Conservation (phyloP, 2,329 filamentous ascomycete genomes). For the Erysiphe pulchra region DNA sequence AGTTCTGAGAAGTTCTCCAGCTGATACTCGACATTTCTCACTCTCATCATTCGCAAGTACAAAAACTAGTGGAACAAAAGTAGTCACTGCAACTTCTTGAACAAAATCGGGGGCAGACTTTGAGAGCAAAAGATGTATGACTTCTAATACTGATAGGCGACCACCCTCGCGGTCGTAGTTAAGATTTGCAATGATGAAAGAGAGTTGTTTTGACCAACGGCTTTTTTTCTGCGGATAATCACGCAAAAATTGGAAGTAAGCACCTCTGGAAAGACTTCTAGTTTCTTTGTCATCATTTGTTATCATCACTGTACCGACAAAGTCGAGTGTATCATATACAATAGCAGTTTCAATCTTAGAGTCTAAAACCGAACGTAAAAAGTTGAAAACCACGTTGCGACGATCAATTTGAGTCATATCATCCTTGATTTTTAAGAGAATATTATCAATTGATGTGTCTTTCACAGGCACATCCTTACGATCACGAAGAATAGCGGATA, state of each 20-base stretch:
- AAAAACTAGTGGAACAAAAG: slow-evolving; percentile 69
- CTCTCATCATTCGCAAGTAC: slow-evolving; percentile 75
- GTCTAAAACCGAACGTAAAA: slow-evolving; percentile 65
- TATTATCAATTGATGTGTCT: slow-evolving; percentile 56
- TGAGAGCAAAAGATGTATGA: slow-evolving; percentile 59
- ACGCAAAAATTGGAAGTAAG: slow-evolving; percentile 81
- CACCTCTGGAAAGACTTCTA: slow-evolving; percentile 62
- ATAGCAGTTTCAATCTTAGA: slow-evolving; percentile 64
- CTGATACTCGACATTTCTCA: slow-evolving; percentile 59
- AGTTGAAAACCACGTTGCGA: slow-evolving; percentile 84
- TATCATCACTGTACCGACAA: slow-evolving; percentile 78
- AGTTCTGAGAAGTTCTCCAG: slow-evolving; percentile 53
- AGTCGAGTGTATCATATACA: slow-evolving; percentile 78
- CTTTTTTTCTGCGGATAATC: slow-evolving; percentile 85
- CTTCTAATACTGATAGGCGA: slow-evolving; percentile 77
- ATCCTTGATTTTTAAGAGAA: slow-evolving; percentile 58
- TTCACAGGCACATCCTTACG: slow-evolving; percentile 50
- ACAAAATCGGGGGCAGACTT: slow-evolving; percentile 65
- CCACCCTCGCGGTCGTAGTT: slow-evolving; percentile 77
- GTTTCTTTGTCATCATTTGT: slow-evolving; percentile 81
- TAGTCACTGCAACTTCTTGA: slow-evolving; percentile 54
- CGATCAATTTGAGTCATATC: slow-evolving; percentile 83
- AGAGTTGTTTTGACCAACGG: slow-evolving; percentile 69
- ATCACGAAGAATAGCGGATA: slow-evolving; percentile 66
- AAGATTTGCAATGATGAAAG: slow-evolving; percentile 72